Evolutionary conservation across 2,329 filamentous ascomycete genomes (phyloP), one percentile per base, ranked within the genome.

Genomic region (Fusarium tuaranense): DNA sequence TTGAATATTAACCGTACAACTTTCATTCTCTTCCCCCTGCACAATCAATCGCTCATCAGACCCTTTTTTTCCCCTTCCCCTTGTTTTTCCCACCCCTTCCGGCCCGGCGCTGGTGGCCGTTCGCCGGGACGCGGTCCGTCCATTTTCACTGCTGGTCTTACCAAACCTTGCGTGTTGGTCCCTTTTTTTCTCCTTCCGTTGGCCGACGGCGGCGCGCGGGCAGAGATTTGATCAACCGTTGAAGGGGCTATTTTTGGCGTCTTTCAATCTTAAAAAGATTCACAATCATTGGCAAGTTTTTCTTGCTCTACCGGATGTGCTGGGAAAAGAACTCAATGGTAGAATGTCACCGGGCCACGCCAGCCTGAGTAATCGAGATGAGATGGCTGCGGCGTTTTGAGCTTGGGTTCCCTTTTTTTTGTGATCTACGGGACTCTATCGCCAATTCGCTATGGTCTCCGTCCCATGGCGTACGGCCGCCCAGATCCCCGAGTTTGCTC

Each of bases 221-320:
- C 32, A 27, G 69, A 66, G 66, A 72, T 73, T 75, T 75, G 69
- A 75, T 70, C 25, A 70, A 39, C 59, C 63, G 63, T 58, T 41
- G 16, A 25, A 18, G 18, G n/a, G 32, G 27, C 72, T 74, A 75
- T 74, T 74, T 74, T 74, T 74, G 72, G 72, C 61, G 61, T 59
- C 65, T 44, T 4, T 64, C 72, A 75, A 74, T 75, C 69, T 74
- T 75, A 75, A 74, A 74, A 62, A 34, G 44, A 69, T 60, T 46
- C 59, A 34, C 53, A 57, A 30, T 34, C 67, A 69, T 74, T 64
- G 66, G 72, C 32, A 36, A 60, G 48, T 36, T 7, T 14, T 32
- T 58, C 18, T 14, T 32, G 25, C 46, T 51, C 25, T 51, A 30
- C 46, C 46, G 46, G 46, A 51, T 51, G 25, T 32, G 48, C 48